Percentiles rank a stretch among this genome's conserved stretches.
Evolutionary conservation across 805 yeast species (phyloP).

Genomic region (Candida nitratophila): DNA sequence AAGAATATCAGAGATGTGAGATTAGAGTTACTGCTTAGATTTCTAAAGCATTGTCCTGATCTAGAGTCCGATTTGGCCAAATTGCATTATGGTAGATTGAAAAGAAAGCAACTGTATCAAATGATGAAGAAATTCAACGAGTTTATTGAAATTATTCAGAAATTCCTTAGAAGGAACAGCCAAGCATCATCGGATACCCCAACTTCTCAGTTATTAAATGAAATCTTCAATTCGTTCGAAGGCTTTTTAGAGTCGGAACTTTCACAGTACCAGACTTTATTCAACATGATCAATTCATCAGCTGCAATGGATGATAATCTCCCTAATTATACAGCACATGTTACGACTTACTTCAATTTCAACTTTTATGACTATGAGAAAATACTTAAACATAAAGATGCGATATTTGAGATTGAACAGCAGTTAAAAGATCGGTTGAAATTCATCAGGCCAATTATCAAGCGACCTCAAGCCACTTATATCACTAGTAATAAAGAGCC

Average conservation of each 20-base stretch:
- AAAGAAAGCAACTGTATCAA: constrained; percentile 52
- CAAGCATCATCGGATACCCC: background rate
- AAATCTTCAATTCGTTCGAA: background rate
- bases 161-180: no score
- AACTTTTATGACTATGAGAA: constrained; percentile 32
- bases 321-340: constrained; percentile 27
- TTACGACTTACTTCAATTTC: constrained; percentile 32
- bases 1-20: constrained; percentile 30
- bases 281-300: constrained; percentile 45
- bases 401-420: constrained; percentile 37
- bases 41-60: constrained; percentile 37
- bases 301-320: constrained; percentile 47
- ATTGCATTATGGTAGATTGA: constrained; percentile 51
- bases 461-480: constrained; percentile 51
- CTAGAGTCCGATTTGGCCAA: constrained; percentile 50
- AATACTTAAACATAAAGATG: constrained; percentile 31
- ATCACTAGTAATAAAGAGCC: constrained; percentile 57
- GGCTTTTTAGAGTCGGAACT: constrained; percentile 7
- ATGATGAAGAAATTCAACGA: constrained; percentile 42
- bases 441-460: constrained; percentile 35
- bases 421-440: constrained; percentile 48
- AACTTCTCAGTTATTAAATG: background rate
- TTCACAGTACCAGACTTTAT: constrained; percentile 24
- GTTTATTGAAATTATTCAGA: constrained; percentile 26
- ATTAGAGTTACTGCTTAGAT: constrained; percentile 21